Evolutionary conservation across 169 alveolate species (phyloP), one percentile per base, ranked within the genome.

Genomic region (Plasmodium adleri): DNA sequence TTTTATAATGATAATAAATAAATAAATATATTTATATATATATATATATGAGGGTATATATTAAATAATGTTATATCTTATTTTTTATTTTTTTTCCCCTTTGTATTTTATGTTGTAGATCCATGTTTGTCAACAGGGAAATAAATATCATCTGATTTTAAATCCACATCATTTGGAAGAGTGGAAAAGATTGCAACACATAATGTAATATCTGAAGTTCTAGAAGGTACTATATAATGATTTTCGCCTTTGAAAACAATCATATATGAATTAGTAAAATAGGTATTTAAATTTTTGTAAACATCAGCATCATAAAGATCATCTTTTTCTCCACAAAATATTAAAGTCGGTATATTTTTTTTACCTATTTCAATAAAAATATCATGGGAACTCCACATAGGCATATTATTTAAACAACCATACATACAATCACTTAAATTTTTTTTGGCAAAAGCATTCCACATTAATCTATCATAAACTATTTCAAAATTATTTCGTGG

Each of bases 361-460:
- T 68, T 32, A 10, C 91, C 91, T n/a, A 94, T 95, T 28, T 91
- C 93, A 56, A 87, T 68, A 74, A 91, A 94, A 17, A 92, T 76
- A 10, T 88, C 89, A 22, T 75, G 76, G n/a, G 94, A 62, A 56
- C 86, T 92, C 96, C 96, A 94, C 91, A 94, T 86, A 43, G 94
- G 94, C 74, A 94, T 66, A 54, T 95, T 86, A 45, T 94, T 94
- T 13, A 93, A 49, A 26, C 93, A 86, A 9, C 95, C 96, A 73
- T 92, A 47, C 43, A 94, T 63, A 56, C 90, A 88, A 17, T 92
- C 63, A 3, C 93, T 54, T 9, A 93, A 85, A 59, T 88, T 90
- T 28, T 92, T 90, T 32, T 93, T 92, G 13, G 91, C 95, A 47
- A 90, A 94, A 1, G 91, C 88, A 24, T 90, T 83, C 96, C 96